Conservation (phyloP, 2,329 filamentous ascomycete species). For the Akanthomyces dipterigenus region DNA sequence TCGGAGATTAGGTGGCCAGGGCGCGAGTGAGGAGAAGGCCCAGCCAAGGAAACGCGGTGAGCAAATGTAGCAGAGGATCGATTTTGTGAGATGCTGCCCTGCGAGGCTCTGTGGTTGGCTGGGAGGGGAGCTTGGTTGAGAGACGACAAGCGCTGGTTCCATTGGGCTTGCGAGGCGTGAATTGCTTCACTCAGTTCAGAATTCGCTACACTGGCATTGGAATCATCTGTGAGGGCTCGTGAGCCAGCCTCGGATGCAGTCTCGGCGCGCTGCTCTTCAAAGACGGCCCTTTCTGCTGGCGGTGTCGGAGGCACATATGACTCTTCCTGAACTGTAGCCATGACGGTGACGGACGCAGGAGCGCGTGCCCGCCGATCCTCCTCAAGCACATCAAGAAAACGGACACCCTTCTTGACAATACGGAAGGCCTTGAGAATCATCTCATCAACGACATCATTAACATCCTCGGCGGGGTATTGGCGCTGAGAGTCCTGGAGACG, state of each 20-base stretch:
- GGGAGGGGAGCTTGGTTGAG: slow-evolving; percentile 26
- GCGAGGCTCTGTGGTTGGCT: slow-evolving; percentile 28
- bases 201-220: slow-evolving; percentile 26
- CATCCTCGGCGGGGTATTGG: slow-evolving; percentile 45
- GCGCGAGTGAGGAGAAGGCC: slow-evolving; percentile 54
- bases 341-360: slow-evolving; percentile 49
- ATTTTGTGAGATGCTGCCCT: slow-evolving; percentile 33
- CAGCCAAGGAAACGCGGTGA: slow-evolving; percentile 72
- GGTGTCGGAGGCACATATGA: slow-evolving; percentile 54
- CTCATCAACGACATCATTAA: slow-evolving; percentile 78
- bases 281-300: slow-evolving; percentile 49
- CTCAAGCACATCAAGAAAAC: slow-evolving; percentile 81
- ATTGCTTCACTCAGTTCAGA: slow-evolving; percentile 31
- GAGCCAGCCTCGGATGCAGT: slow-evolving; percentile 33
- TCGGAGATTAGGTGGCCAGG: slow-evolving; percentile 76
- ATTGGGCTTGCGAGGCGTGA: slow-evolving; percentile 27
- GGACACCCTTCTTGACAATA: slow-evolving; percentile 83
- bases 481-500: slow-evolving; percentile 68
- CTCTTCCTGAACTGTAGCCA: slow-evolving; percentile 55
- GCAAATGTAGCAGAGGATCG: slow-evolving; percentile 51
- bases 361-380: slow-evolving; percentile 49
- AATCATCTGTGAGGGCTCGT: slow-evolving; percentile 27
- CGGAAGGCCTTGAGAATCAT: slow-evolving; percentile 92
- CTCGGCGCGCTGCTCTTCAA: slow-evolving; percentile 32
- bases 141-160: slow-evolving; percentile 42